Evolutionary conservation across 768 basidiomycete species (phyloP), one percentile per base, ranked within the genome.

Genomic region (Mrakia frigida): DNA sequence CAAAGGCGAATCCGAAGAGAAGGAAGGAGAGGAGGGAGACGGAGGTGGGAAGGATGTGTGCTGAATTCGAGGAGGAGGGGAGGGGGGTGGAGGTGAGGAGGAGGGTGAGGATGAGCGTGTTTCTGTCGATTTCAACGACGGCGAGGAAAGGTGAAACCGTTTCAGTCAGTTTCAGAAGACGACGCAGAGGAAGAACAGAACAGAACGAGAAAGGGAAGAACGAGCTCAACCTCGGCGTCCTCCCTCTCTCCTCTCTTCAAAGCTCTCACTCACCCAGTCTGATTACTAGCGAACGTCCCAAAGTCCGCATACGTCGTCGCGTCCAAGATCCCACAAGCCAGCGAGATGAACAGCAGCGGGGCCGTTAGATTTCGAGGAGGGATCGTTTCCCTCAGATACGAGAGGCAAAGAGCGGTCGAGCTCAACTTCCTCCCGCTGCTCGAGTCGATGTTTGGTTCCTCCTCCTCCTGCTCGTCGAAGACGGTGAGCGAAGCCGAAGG

Each of bases 21-120:
- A 74, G 61, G 63, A 74, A 74, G 18, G 73, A 63, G 31, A 74
- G 21, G 61, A 74, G 61, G n/a, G 73, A 74, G 60, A 63, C 61
- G 43, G 50, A n/a, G 5, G 73, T 74, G 31, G 63, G 63, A 63
- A 50, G 41, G 59, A 61, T 37, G 65, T 68, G 65, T 11, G 65
- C 39, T 4, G 65, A 68, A 25, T 39, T 68, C 7, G 65, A 25
- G 65, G 65, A 68, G 11, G 65, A 37, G 25, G 65, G 37, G 25
- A 33, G 33, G 23, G 65, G 65, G 7, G 65, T 68, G 1, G 35
- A 37, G 16, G 65, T 68, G 11, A 68, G 65, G 65, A 68, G 65
- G 35, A 68, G 65, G 23, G 65, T 68, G 6, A 68, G 65, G 25
- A 68, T 39, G 65, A 68, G 65, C 10, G 65, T 68, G 65, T 68